Evolutionary conservation across 2,329 filamentous ascomycete genomes (phyloP), one percentile per base, ranked within the genome.

Genomic region (Onygenales sp.): DNA sequence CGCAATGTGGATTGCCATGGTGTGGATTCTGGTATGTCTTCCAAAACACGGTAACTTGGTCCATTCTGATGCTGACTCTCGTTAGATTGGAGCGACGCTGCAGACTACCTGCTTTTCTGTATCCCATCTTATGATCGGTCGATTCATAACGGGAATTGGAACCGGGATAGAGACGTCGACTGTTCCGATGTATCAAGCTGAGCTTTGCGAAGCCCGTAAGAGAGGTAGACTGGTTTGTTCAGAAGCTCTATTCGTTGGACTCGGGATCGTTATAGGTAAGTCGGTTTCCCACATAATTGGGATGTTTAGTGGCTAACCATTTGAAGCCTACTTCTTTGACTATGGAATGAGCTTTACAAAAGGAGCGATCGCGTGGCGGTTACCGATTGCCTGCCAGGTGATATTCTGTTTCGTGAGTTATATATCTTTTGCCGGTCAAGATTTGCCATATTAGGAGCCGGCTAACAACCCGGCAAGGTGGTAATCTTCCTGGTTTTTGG

Each of bases 111-210:
- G 66, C 3, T 69, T 60, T 52, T 62, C 63, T 8, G 56, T 60
- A 7, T 57, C 63, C 2, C 68, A 71, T 27, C 52, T 71, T 33
- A 65, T 71, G 38, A 67, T 76, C 21, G 75, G 75, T 13, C 70
- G 76, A 21, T 71, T 75, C 50, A 68, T 79, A 35, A 76, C 75
- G 2, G 77, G 75, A 4, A 69, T 79, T 54, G 75, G 76, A 1
- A 77, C 76, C 51, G 77, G 78, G 2, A 68, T 76, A 31, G 64
- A 66, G 56, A 67, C 65, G 9, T 66, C 67, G 32, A 66, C 63
- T 7, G 66, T 70, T 7, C 68, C 69, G 0, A 67, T 66, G 61
- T 73, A 75, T 53, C 75, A 77, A 54, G 67, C 71, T 0, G 75
- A 78, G 57, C 64, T 76, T 1, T 74, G 70, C 46, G 68, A 72